Conservation (phyloP, 2,329 filamentous ascomycete species). For the Exophiala aquamarina region DNA sequence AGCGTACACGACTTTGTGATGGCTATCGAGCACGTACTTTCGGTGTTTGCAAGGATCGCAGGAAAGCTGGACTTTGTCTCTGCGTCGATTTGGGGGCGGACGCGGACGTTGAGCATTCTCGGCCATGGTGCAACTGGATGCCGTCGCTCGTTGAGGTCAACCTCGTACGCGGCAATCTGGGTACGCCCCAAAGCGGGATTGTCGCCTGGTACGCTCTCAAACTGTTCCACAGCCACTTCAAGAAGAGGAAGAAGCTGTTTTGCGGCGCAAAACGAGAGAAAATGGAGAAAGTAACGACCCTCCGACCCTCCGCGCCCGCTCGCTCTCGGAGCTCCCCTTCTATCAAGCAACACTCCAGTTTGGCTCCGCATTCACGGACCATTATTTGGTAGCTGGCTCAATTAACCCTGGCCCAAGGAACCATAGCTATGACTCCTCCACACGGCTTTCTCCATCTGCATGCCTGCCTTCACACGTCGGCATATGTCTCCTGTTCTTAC, state of each 20-base stretch:
- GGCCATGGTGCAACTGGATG: conserved; percentile 24
- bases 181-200: neutral
- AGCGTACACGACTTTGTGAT: conserved; percentile 21
- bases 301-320: conserved; percentile 23
- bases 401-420: conserved; percentile 7
- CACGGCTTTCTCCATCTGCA: conserved; percentile 6
- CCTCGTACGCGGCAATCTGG: neutral
- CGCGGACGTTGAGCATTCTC: conserved; percentile 29
- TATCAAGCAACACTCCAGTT: conserved; percentile 13
- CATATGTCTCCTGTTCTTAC: no score
- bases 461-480: no score
- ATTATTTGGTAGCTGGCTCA: conserved; percentile 21
- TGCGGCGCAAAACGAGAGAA: conserved; percentile 14
- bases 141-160: conserved; percentile 22
- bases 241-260: conserved; percentile 22
- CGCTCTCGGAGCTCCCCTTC: conserved; percentile 18
- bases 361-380: conserved; percentile 16
- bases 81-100: conserved; percentile 27
- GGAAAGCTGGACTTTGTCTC: conserved; percentile 34
- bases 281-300: conserved; percentile 11
- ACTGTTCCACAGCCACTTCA: conserved; percentile 13
- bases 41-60: conserved; percentile 31
- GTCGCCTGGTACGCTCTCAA: conserved; percentile 6
- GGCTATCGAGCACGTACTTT: conserved; percentile 30
- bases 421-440: conserved; percentile 12